Evolutionary conservation across 176 grass and related monocot species (phyloP).

Genomic region (Carex cristatella): DNA sequence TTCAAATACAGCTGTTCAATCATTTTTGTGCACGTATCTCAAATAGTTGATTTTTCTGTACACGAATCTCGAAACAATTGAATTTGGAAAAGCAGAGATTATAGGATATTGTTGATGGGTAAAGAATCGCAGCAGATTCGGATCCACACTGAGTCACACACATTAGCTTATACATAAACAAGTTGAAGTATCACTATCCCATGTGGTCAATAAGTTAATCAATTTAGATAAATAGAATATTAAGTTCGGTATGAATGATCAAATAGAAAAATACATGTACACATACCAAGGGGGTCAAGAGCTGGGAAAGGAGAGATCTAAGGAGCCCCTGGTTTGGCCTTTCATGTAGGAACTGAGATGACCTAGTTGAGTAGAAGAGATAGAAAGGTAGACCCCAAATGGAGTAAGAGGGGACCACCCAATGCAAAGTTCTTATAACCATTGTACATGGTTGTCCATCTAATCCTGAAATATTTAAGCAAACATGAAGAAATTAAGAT

Average conservation of each 20-base stretch:
- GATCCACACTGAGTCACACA: background rate
- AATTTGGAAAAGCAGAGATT: too few relatives aligned
- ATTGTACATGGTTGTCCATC: constrained; percentile 78
- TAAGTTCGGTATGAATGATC: background rate
- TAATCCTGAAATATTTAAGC: constrained; percentile 30
- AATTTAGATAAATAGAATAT: background rate
- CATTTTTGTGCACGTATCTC: too few relatives aligned
- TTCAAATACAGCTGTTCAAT: too few relatives aligned
- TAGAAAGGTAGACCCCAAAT: constrained; percentile 95
- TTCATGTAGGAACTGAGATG: constrained; percentile 81
- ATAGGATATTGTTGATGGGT: too few relatives aligned
- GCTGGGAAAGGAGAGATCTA: constrained; percentile 53
- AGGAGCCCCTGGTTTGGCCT: constrained; percentile 65
- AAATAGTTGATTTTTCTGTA: too few relatives aligned
- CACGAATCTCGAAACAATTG: too few relatives aligned
- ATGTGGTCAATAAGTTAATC: background rate
- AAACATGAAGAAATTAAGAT: background rate
- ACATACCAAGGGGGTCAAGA: constrained; percentile 66
- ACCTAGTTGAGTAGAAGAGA: constrained; percentile 86
- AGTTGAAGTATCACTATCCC: background rate
- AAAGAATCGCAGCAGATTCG: too few relatives aligned
- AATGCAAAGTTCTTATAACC: constrained; percentile 82
- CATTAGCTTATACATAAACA: background rate
- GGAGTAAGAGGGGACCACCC: constrained; percentile 96
- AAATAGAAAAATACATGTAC: background rate